Percentiles rank a stretch among this genome's conserved stretches.
Conservation (phyloP, 257 asterid species). For the Solanum gracilifrons region DNA sequence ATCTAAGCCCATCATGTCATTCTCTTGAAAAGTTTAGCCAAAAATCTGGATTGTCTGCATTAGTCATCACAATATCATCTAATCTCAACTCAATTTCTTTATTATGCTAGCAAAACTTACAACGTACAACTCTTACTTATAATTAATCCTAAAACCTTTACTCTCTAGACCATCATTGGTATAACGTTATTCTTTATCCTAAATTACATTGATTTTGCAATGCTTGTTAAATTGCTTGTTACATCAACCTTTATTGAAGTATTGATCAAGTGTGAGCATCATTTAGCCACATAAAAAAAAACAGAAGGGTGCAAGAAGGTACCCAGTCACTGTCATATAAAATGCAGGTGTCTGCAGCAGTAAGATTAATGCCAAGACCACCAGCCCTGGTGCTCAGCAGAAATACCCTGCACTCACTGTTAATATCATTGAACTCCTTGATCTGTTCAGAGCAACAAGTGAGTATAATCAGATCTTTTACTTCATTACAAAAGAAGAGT, state of each 20-base stretch:
- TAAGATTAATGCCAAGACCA: constrained; percentile 96
- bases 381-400: constrained; percentile 99
- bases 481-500: neutral
- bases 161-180: neutral
- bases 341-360: constrained; percentile 98
- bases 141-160: neutral
- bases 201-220: neutral
- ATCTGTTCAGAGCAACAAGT: constrained; percentile 38
- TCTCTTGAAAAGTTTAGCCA: neutral
- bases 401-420: constrained; percentile 57
- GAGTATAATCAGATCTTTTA: neutral
- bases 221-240: neutral
- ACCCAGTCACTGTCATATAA: constrained; percentile 99
- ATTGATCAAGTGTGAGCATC: neutral
- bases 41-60: neutral
- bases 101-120: neutral
- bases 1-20: neutral
- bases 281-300: neutral
- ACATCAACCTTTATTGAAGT: neutral
- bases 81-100: neutral
- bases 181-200: neutral
- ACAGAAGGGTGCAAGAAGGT: neutral
- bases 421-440: constrained; percentile 63
- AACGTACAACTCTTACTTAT: neutral
- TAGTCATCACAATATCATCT: neutral